Conservation (phyloP, 345 rosid genomes). For the Balakata baccata region DNA sequence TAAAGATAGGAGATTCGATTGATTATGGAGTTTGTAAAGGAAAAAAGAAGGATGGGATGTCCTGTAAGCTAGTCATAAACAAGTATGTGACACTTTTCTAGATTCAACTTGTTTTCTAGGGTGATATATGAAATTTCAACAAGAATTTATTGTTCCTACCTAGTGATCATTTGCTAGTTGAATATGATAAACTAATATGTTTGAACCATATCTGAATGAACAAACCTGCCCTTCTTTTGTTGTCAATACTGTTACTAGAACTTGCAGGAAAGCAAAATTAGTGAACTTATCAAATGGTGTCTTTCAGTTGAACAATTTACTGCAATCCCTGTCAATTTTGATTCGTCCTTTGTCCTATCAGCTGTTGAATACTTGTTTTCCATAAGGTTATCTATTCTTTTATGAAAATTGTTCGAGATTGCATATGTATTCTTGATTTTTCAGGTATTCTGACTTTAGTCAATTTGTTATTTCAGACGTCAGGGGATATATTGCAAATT, state of each 20-base stretch:
- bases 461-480: conserved; percentile 51
- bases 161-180: background rate
- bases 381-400: background rate
- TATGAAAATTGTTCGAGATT: background rate
- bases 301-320: background rate
- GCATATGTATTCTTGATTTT: background rate
- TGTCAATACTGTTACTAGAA: background rate
- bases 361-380: background rate
- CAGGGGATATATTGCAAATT: conserved; percentile 62
- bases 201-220: background rate
- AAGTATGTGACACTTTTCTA: conserved; percentile 43
- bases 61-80: conserved; percentile 67
- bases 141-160: background rate
- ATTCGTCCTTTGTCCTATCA: conserved; percentile 5
- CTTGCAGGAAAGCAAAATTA: background rate
- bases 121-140: background rate
- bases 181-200: background rate
- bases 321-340: background rate
- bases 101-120: background rate
- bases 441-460: conserved; percentile 6
- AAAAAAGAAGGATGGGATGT: conserved; percentile 68
- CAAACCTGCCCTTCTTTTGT: background rate
- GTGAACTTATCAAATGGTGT: too few species aligned
- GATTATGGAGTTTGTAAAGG: conserved; percentile 90
- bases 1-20: conserved; percentile 72